A percentile compares a stretch with the other conserved stretches of the same genome.
Conservation (phyloP, 2,329 filamentous ascomycete genomes). For the Plectosphaerella plurivora region DNA sequence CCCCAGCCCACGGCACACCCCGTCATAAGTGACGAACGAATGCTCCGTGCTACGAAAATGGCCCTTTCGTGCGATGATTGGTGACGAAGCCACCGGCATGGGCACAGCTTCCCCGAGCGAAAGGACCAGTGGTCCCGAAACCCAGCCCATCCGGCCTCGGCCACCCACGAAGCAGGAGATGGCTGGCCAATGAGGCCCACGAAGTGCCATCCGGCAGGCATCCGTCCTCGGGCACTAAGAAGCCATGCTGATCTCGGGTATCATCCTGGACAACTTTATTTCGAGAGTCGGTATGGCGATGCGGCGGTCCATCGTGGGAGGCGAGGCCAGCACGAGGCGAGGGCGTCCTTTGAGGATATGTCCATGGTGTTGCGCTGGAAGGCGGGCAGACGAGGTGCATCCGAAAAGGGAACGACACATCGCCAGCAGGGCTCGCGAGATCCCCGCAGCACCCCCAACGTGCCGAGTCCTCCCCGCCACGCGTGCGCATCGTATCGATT, state of each 20-base stretch:
- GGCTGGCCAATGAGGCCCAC: not conserved
- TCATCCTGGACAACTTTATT: not conserved
- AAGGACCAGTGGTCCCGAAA: no score
- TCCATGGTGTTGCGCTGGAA: no score
- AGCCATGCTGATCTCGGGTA: not conserved
- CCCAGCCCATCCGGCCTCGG: not conserved
- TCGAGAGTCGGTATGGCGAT: not conserved
- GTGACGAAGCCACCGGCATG: not conserved
- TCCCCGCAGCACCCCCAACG: no score
- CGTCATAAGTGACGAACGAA: constrained; percentile 4
- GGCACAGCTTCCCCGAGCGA: not conserved
- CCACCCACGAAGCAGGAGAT: not conserved
- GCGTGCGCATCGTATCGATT: no score
- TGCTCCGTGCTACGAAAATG: constrained; percentile 1
- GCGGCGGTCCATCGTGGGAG: not conserved
- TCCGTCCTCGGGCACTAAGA: constrained; percentile 1
- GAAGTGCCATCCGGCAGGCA: not conserved
- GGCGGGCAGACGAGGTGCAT: not conserved
- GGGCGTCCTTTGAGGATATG: no score
- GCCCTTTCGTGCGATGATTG: constrained; percentile 1
- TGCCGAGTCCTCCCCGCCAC: no score
- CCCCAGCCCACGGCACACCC: not conserved
- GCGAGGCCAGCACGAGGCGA: not conserved
- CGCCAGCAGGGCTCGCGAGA: no score
- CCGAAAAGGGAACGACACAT: not conserved